A percentile compares a stretch with the other conserved stretches of the same genome.
These are phyloP conservation scores for Pichia kluyveri DNA, from an alignment of 805 yeast species.

Conservation along the genomic window DNA sequence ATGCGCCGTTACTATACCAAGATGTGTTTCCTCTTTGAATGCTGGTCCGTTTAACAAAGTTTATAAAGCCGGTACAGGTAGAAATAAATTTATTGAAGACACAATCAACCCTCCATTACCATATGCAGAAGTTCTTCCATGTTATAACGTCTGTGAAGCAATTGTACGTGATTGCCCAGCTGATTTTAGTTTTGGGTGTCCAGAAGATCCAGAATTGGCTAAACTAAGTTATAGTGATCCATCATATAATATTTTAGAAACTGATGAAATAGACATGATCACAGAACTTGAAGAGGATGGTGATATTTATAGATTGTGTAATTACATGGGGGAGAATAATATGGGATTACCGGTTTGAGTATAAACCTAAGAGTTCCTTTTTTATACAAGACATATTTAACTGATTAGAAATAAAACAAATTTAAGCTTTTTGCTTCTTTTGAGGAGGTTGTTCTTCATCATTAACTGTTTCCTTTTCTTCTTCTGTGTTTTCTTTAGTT, in stretches of 20 bases:
- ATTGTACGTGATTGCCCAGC: slow-evolving; percentile 82
- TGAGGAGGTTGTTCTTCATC: neutral
- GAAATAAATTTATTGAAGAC: slow-evolving; percentile 51
- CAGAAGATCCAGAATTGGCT: slow-evolving; percentile 32
- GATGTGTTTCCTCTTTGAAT: slow-evolving; percentile 51
- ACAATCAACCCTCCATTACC: slow-evolving; percentile 42
- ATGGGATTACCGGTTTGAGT: neutral
- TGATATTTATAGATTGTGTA: slow-evolving; percentile 29
- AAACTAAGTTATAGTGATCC: slow-evolving; percentile 30
- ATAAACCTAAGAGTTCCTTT: too few species aligned
- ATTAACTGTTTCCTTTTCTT: neutral
- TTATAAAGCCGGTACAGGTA: slow-evolving; percentile 41
- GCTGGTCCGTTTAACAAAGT: slow-evolving; percentile 34
- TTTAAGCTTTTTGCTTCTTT: slow-evolving; percentile 1
- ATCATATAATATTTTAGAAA: slow-evolving; percentile 7
- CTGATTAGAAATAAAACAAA: neutral
- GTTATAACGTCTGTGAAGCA: slow-evolving; percentile 69
- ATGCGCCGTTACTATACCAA: slow-evolving; percentile 79
- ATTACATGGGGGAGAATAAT: slow-evolving; percentile 26
- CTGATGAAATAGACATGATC: neutral
- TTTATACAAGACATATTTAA: too few species aligned
- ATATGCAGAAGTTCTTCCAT: slow-evolving; percentile 81
- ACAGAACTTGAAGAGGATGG: neutral
- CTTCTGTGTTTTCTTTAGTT: slow-evolving; percentile 3
- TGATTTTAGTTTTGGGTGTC: slow-evolving; percentile 68